Evolutionary conservation across 2,329 filamentous ascomycete genomes (phyloP).

Genomic region (Pseudogymnoascus sp.): DNA sequence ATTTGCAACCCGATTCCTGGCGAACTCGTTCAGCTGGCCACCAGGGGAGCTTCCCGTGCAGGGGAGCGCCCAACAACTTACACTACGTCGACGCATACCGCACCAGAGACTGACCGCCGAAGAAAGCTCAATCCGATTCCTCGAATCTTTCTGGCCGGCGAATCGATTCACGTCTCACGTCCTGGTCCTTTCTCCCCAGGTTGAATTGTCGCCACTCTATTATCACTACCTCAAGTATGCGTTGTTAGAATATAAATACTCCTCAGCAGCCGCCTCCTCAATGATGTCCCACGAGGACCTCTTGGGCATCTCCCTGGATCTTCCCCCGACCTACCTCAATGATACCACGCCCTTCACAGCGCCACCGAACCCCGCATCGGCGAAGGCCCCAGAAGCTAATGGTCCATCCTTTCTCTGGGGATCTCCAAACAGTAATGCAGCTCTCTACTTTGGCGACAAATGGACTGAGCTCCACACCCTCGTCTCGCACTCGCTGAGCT

Average conservation of each 20-base stretch:
- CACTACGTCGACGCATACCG: constrained; percentile 67
- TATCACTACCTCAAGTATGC: constrained; percentile 80
- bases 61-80: constrained; percentile 48
- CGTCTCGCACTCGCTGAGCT: constrained; percentile 41
- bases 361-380: constrained; percentile 30
- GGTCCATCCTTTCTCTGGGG: constrained; percentile 68
- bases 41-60: constrained; percentile 32
- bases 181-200: constrained; percentile 75
- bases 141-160: constrained; percentile 83
- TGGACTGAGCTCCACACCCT: constrained; percentile 85
- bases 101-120: constrained; percentile 53
- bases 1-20: constrained; percentile 54
- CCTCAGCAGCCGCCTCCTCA: constrained; percentile 36
- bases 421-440: constrained; percentile 72
- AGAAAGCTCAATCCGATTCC: constrained; percentile 65
- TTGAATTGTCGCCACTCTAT: constrained; percentile 72
- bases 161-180: constrained; percentile 61
- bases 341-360: constrained; percentile 48
- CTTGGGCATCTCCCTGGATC: constrained; percentile 72
- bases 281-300: constrained; percentile 47
- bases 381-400: constrained; percentile 23
- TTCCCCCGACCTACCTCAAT: constrained; percentile 59
- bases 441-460: constrained; percentile 74
- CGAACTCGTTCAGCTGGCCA: constrained; percentile 59
- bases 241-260: constrained; percentile 72